Evolutionary conservation across 345 rosid species (phyloP).

Genomic region (Dipteronia sinensis): DNA sequence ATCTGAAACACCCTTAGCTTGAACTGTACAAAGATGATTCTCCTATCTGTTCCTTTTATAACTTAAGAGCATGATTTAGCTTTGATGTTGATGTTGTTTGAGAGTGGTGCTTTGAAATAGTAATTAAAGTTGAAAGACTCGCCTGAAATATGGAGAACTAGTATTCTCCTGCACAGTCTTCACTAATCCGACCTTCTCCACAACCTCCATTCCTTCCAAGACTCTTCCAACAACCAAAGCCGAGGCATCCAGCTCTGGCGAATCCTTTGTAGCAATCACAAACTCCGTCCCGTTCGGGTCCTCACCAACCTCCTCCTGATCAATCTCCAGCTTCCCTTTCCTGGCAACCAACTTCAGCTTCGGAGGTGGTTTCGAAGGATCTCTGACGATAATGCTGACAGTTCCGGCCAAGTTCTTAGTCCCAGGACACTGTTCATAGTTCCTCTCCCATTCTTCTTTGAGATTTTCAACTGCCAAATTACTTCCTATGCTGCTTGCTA

Average conservation of each 20-base stretch:
- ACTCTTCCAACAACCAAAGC: constrained; percentile 77
- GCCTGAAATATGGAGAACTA: constrained; percentile 88
- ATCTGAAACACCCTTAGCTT: neutral
- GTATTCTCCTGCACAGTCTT: constrained; percentile 86
- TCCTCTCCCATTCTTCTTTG: constrained; percentile 66
- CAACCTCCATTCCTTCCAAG: constrained; percentile 76
- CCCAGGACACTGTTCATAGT: constrained; percentile 43
- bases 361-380: constrained; percentile 78
- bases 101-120: too few species aligned
- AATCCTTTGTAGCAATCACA: constrained; percentile 63
- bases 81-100: neutral
- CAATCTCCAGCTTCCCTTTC: constrained; percentile 68
- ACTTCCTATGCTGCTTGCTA: constrained; percentile 56
- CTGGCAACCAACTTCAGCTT: constrained; percentile 81
- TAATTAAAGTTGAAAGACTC: constrained; percentile 10
- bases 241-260: constrained; percentile 80
- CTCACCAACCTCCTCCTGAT: constrained; percentile 60
- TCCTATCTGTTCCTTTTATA: too few species aligned
- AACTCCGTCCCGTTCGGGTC: constrained; percentile 87
- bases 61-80: too few species aligned
- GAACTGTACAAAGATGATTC: neutral
- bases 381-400: constrained; percentile 73
- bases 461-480: constrained; percentile 44
- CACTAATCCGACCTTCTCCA: constrained; percentile 58
- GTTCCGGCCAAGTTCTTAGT: constrained; percentile 60